Conservation (phyloP, 768 basidiomycete species). For the Lactarius trivialis region DNA sequence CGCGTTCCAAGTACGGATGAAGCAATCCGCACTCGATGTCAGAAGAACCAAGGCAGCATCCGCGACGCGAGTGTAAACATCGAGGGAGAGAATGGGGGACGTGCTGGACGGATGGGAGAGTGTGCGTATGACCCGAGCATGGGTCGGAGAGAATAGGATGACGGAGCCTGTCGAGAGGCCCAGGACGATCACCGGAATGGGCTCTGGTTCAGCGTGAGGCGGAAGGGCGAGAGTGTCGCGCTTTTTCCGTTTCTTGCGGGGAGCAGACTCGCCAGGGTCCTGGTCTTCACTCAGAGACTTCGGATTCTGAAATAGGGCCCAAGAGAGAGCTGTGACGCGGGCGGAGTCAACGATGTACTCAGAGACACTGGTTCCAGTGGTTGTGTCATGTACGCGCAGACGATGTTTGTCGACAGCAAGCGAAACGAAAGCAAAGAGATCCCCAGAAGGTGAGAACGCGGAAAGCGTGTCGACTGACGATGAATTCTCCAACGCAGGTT, state of each 20-base stretch:
- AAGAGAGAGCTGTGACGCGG: slow-evolving; percentile 48
- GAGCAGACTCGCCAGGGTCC: slow-evolving; percentile 29
- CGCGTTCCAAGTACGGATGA: slow-evolving; percentile 52
- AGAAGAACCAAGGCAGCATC: slow-evolving; percentile 37
- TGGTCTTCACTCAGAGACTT: slow-evolving; percentile 25
- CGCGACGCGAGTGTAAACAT: slow-evolving; percentile 28
- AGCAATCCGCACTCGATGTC: slow-evolving; percentile 53
- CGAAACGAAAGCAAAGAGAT: slow-evolving; percentile 54
- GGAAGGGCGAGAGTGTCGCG: slow-evolving; percentile 30
- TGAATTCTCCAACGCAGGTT: slow-evolving; percentile 46
- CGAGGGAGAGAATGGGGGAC: slow-evolving; percentile 45
- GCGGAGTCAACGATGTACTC: slow-evolving; percentile 52
- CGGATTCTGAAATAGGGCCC: slow-evolving; percentile 37
- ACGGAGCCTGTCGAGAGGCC: slow-evolving; percentile 59
- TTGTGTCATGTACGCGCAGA: slow-evolving; percentile 55
- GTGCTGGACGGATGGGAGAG: slow-evolving; percentile 51
- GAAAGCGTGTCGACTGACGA: slow-evolving; percentile 40
- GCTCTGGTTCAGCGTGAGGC: slow-evolving; percentile 25
- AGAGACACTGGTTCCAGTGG: slow-evolving; percentile 47
- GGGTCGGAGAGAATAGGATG: slow-evolving; percentile 54
- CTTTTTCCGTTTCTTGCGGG: slow-evolving; percentile 52
- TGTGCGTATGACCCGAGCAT: slow-evolving; percentile 48
- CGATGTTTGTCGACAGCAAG: slow-evolving; percentile 68
- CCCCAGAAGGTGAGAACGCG: slow-evolving; percentile 52
- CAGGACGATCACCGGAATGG: slow-evolving; percentile 43